Percentiles rank a stretch among this genome's conserved stretches.
phyloP scores from a whole-genome alignment of 257 asterid species.

The Solanum lycopersicoides region DNA sequence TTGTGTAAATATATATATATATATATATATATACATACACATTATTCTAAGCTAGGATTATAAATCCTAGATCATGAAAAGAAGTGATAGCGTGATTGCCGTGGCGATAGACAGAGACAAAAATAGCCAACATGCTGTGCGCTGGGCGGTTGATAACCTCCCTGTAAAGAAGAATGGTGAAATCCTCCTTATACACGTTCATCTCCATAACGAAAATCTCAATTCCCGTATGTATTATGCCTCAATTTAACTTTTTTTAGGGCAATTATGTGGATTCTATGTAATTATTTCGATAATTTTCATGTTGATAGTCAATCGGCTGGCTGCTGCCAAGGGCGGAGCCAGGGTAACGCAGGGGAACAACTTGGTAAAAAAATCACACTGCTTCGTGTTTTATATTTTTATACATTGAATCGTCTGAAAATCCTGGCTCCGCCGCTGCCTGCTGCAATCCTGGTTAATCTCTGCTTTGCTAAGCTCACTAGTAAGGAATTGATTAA shows the following conservation, averaged over 20 bases:
- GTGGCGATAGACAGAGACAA: slow-evolving; percentile 77
- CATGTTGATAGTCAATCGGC: not conserved
- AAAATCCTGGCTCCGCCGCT: not conserved
- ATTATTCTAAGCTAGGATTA: not conserved
- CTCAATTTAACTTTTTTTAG: not conserved
- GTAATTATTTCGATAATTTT: not conserved
- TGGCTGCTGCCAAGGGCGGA: not conserved
- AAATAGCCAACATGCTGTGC: slow-evolving; percentile 78
- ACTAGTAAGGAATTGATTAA: not conserved
- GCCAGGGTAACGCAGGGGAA: not conserved
- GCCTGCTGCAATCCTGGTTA: not conserved
- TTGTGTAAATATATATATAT: not conserved
- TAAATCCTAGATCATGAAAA: slow-evolving; percentile 10
- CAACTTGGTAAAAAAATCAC: not conserved
- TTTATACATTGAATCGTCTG: not conserved
- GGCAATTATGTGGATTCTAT: not conserved
- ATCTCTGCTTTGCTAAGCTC: no score
- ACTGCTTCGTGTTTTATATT: not conserved
- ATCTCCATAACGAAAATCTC: slow-evolving; percentile 13
- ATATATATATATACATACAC: not conserved
- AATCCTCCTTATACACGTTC: slow-evolving; percentile 58
- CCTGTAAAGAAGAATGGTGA: slow-evolving; percentile 25
- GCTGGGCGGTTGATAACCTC: slow-evolving; percentile 74
- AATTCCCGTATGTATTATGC: slow-evolving; percentile 25
- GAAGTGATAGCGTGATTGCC: slow-evolving; percentile 17